Base-by-base conservation (phyloP, 2,329 filamentous ascomycete species). In the Paecilomyces sp. region DNA sequence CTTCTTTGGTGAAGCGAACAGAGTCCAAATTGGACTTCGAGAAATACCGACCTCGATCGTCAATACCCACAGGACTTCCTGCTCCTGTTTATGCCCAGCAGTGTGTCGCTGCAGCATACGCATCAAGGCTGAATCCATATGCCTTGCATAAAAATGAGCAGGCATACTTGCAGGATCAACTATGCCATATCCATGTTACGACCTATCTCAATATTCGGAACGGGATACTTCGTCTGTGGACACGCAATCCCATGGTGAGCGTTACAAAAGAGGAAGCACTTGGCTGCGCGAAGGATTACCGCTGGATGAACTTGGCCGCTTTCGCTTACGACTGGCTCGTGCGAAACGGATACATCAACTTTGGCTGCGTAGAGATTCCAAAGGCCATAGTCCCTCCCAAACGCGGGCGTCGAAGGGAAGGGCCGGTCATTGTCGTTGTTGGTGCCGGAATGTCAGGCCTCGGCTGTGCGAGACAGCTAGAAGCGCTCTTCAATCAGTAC, bases 121-220 rank as follows among this genome's bases (percentile, higher is more conserved):
- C 90, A 8, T 97, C 91, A 50, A 84, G 94, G 60, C 81, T 99
- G 1, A 93, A 93, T 65, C 93, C 94, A 0, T 97, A 94, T 74
- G 87, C 89, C 11, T 78, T 99, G 47, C 92, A 97, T 74, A 83
- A 85, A 28, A 88, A 90, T 63, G 94, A 99, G 74, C 92, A 97
- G 71, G 79, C 83, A 61, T 81, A 96, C 61, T 78, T 99, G 50
- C 85, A 90, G 62, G 83, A 90, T 62, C 88, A 95, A 67, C 86
- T 99, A 66, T 96, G 89, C 70, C 88, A 91, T 68, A 83, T 88
- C 33, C 94, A 99, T 75, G 91, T 97, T 65, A 97, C 93, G 2
- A 90, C 91, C 12, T 99, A 99, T 76, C 80, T 99, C 58, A 97
- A 97, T 72, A 94, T 99, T 63, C 85, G 94, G 66, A 99, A 99